Conservation (phyloP, 2,329 filamentous ascomycete species). For the Nemania serpens region DNA sequence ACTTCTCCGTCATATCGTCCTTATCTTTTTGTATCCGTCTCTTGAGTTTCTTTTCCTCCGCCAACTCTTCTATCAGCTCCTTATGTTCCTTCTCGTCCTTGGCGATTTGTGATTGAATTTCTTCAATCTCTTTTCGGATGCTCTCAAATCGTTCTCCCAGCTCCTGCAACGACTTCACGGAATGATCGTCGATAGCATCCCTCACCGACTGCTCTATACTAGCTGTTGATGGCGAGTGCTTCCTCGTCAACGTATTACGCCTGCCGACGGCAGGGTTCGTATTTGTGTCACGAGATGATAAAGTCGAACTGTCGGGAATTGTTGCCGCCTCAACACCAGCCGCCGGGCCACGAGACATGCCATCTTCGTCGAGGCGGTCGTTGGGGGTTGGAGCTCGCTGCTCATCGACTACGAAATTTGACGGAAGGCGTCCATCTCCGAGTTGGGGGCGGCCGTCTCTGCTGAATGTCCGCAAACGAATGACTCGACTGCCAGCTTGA, state of each 20-base stretch:
- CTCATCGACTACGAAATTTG: conserved; percentile 60
- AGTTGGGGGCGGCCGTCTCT: conserved; percentile 66
- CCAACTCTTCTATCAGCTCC: conserved; percentile 67
- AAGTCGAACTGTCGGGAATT: conserved; percentile 63
- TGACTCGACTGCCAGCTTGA: conserved; percentile 82
- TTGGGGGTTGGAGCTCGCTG: conserved; percentile 45
- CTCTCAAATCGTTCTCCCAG: conserved; percentile 81
- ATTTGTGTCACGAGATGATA: conserved; percentile 69
- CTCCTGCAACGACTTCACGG: conserved; percentile 72
- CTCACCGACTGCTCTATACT: conserved; percentile 57
- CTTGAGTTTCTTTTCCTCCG: conserved; percentile 79
- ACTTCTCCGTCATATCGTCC: conserved; percentile 83
- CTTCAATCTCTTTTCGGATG: conserved; percentile 83
- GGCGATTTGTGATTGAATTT: conserved; percentile 69
- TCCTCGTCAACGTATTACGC: conserved; percentile 72
- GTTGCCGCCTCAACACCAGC: conserved; percentile 65
- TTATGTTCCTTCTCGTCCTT: conserved; percentile 75
- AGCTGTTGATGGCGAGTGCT: conserved; percentile 73
- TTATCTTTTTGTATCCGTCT: conserved; percentile 82
- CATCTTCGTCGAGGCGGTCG: conserved; percentile 56
- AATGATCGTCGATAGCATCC: conserved; percentile 54
- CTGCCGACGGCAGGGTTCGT: conserved; percentile 47
- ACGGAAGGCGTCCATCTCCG: conserved; percentile 59
- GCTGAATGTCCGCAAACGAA: conserved; percentile 79
- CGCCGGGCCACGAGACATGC: conserved; percentile 53